Percentiles rank a stretch among this genome's conserved stretches.
These are phyloP conservation scores for Dendrobium officinale DNA, from an alignment of 106 monocot species.

Conservation along the genomic window DNA sequence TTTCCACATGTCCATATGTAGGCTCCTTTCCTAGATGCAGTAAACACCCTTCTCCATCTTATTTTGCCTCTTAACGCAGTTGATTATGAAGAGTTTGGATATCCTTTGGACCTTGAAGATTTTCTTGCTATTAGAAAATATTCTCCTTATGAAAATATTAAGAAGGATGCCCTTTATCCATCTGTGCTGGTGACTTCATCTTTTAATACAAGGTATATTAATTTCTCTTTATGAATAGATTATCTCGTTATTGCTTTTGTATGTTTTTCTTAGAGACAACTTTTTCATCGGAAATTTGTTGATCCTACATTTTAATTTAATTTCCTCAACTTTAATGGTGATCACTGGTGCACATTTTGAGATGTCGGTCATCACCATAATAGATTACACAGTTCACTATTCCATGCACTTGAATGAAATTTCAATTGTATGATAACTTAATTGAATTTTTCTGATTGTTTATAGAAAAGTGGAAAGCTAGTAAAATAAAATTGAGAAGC, in stretches of 20 bases:
- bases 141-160: constrained; percentile 95
- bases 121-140: constrained; percentile 69
- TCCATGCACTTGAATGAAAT: neutral
- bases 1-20: constrained; percentile 17
- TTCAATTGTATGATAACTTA: too few species aligned
- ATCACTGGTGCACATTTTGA: neutral
- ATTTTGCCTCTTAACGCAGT: constrained; percentile 62
- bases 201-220: constrained; percentile 72
- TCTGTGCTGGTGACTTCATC: constrained; percentile 78
- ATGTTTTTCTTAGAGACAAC: neutral
- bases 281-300: neutral
- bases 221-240: neutral
- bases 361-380: neutral
- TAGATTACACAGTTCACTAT: neutral
- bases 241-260: constrained; percentile 4
- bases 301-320: neutral
- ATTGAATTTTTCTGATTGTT: too few species aligned
- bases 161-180: constrained; percentile 75
- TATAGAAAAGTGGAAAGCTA: neutral
- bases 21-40: constrained; percentile 91
- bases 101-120: constrained; percentile 72
- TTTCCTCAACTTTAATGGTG: neutral
- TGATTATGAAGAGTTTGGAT: constrained; percentile 96
- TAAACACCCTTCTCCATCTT: constrained; percentile 76
- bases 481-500: neutral